A percentile compares a stretch with the other conserved stretches of the same genome.
Conservation (phyloP, 2,329 filamentous ascomycete species). For the Claviceps digitariae region DNA sequence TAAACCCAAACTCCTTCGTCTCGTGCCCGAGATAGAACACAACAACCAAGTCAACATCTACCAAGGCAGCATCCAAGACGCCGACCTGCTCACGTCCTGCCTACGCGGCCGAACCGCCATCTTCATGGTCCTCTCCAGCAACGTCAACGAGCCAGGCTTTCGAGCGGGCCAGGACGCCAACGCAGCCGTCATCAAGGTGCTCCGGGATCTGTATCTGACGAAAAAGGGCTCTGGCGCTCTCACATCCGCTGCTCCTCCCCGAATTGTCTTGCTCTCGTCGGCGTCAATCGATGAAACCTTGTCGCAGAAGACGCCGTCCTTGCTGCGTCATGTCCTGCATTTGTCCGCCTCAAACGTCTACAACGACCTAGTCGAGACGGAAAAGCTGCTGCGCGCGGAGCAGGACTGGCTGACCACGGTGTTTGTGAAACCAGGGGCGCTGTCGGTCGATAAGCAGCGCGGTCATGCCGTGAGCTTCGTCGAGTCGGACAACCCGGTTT, state of each 20-base stretch:
- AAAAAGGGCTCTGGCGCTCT: background rate
- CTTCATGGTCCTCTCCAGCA: slow-evolving; percentile 26
- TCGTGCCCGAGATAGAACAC: slow-evolving; percentile 18
- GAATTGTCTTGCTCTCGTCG: slow-evolving; percentile 29
- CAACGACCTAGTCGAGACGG: slow-evolving; percentile 15
- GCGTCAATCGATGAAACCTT: slow-evolving; percentile 26
- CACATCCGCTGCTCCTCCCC: slow-evolving; percentile 12
- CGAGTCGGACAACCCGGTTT: slow-evolving; percentile 23
- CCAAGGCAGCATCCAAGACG: slow-evolving; percentile 27
- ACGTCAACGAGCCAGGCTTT: slow-evolving; percentile 30
- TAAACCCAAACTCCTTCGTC: slow-evolving; percentile 21
- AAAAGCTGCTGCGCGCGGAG: slow-evolving; percentile 23
- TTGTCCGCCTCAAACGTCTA: slow-evolving; percentile 15
- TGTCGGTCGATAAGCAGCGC: slow-evolving; percentile 11
- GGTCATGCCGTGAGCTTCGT: slow-evolving; percentile 27
- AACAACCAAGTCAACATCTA: slow-evolving; percentile 25
- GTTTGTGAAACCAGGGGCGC: slow-evolving; percentile 26
- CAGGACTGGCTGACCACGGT: slow-evolving; percentile 23
- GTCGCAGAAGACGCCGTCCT: slow-evolving; percentile 14
- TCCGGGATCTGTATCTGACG: slow-evolving; percentile 3
- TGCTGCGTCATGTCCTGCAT: slow-evolving; percentile 17
- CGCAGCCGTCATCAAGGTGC: slow-evolving; percentile 19
- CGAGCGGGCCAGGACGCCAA: slow-evolving; percentile 23
- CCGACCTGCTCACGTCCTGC: slow-evolving; percentile 17
- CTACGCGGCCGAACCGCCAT: slow-evolving; percentile 18